Base-by-base conservation (phyloP, 2,329 filamentous ascomycete species). In the Torrubiellomyces zombiae region DNA sequence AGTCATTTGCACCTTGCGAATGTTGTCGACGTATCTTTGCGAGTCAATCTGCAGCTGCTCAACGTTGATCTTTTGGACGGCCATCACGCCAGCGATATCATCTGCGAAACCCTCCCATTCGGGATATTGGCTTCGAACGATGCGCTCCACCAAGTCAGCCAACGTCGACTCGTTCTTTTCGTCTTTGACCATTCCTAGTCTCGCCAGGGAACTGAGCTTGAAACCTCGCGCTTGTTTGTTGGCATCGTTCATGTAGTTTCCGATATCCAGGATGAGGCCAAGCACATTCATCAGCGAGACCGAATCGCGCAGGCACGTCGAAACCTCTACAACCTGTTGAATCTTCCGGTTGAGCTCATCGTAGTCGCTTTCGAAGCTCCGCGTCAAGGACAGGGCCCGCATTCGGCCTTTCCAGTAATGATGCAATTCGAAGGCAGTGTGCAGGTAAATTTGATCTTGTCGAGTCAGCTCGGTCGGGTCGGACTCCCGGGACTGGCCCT, bases 191-290 rank as follows among this genome's bases (percentile, higher is more conserved):
- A 98, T 95, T 32, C 78, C 85, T 28, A 98, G 60, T 28, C 89
- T 74, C 15, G 81, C 80, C 24, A 98, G 72, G 5, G 89, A 94
- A 44, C 83, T 89, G 9, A 98, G 70, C 59, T 98, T 98, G 74
- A 98, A 98, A 33, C 89, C 89, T 29, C 77, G 80, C 4, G 89
- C 89, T 55, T 95, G 89, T 58, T 98, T 98, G 56, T 94, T 95
- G 28, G 85, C 77, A 47, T 95, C 89, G 60, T 98, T 98, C 89
- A 98, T 98, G 63, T 93, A 98, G 53, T 98, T 98, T 51, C 89
- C 89, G 44, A 98, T 93, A 50, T 94, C 86, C 40, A 98, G 60
- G 51, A 98, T 98, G 33, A 95, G 65, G 30, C 86, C 85, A 28
- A 98, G 69, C 23, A 98, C 83, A 37, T 92, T 94, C 75, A 95